Base-by-base conservation (phyloP, 192 early-diverging fungal species). In the Coemansia sp. region DNA sequence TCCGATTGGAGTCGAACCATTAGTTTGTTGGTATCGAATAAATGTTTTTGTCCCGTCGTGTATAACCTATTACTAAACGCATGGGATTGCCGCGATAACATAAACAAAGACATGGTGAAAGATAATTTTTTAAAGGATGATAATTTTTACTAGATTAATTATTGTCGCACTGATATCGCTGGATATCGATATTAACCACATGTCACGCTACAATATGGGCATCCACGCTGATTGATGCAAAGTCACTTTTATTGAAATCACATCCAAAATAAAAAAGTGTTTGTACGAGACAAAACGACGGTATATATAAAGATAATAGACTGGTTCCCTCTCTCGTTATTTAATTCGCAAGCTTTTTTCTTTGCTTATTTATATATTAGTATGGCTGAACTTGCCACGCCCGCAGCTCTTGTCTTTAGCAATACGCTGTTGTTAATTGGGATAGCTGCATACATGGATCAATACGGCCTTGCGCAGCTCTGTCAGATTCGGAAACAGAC, bases 11-110 rank as follows among this genome's bases (percentile, higher is more conserved):
- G 77, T 43, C 87, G 80, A 62, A 89, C 86, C 11, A 89, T 90
- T 43, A 96, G 89, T 41, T 88, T 86, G 85, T 90, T 91, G 2
- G 93, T 96, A 77, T 96, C 95, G 77, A 96, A 95, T 70, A 91
- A 79, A 73, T 87, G 78, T 63, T 66, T 72, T 10, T 24, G 59
- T 47, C 57, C 63, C 22, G 36, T 33, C 65, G 70, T 52, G 22
- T 52, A 52, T 11, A 52, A 22, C 11, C 49, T 47, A 22, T 22
- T 22, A 11, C 7, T 3, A 22, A 52, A 22, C n/a, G n/a, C 49
- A 22, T 51, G 5, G 49, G 20, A 51, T 10, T 51, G 49, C 49
- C 20, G 49, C 20, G 49, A 22, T 51, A 51, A 51, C n/a, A 20
- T 22, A 8, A 10, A 51, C 20, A 51, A n/a, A 51, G 49, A 51